These are phyloP conservation scores for Eucalyptus victrix DNA, from an alignment of 345 rosid species.

Conservation along the genomic window DNA sequence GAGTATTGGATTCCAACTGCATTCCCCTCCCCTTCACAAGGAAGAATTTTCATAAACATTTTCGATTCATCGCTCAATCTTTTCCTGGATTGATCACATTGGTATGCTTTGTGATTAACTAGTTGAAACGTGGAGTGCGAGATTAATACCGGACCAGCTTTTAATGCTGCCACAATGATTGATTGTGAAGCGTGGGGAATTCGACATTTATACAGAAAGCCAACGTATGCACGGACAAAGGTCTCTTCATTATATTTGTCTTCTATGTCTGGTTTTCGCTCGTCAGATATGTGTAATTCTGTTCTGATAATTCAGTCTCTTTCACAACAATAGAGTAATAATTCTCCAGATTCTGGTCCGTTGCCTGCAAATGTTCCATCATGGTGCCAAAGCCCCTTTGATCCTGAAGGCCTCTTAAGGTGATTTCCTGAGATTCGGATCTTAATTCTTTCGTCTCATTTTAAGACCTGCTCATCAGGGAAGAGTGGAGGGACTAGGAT, in stretches of 20 bases:
- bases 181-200: conserved; percentile 51
- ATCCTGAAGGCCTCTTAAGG: conserved; percentile 87
- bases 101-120: background rate
- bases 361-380: conserved; percentile 64
- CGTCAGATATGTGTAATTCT: background rate
- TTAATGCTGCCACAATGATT: conserved; percentile 70
- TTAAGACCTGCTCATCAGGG: background rate
- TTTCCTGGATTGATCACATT: background rate
- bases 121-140: conserved; percentile 63
- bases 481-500: background rate
- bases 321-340: conserved; percentile 27
- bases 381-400: conserved; percentile 86
- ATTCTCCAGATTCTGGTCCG: conserved; percentile 56
- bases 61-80: background rate
- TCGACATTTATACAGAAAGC: conserved; percentile 41
- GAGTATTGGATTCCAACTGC: conserved; percentile 39
- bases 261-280: background rate
- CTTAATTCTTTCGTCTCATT: background rate
- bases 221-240: background rate
- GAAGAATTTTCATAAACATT: background rate
- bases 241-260: background rate
- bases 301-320: background rate
- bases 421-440: conserved; percentile 8
- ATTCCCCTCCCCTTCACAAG: background rate
- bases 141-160: conserved; percentile 70